Evolutionary conservation across 371 early-diverging fungal genomes (phyloP).

Genomic region (Phascolomyces articulosus): DNA sequence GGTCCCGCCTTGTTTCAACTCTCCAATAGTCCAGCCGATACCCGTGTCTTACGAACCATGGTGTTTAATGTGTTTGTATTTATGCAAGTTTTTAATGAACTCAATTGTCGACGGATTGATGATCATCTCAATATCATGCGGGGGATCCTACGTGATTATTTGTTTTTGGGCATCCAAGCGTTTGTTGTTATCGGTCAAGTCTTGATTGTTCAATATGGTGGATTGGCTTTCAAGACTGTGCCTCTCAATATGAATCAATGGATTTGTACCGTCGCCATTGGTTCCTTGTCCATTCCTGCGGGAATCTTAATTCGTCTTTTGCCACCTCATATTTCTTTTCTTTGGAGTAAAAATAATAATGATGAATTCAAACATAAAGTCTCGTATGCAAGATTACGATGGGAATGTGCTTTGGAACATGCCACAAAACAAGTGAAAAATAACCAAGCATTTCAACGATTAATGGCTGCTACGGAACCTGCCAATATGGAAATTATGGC

Average conservation of each 20-base stretch:
- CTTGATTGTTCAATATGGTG: slow-evolving; percentile 84
- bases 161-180: slow-evolving; percentile 71
- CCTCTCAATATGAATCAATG: slow-evolving; percentile 71
- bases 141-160: slow-evolving; percentile 67
- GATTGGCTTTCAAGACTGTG: slow-evolving; percentile 79
- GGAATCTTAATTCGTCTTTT: slow-evolving; percentile 72
- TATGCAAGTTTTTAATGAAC: slow-evolving; percentile 73
- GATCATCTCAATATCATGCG: slow-evolving; percentile 79
- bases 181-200: slow-evolving; percentile 71
- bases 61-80: slow-evolving; percentile 78
- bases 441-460: background rate
- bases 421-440: slow-evolving; percentile 2
- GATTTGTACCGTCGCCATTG: slow-evolving; percentile 71
- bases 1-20: slow-evolving; percentile 39
- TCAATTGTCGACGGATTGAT: slow-evolving; percentile 75
- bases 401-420: slow-evolving; percentile 36
- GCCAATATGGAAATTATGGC: slow-evolving; percentile 6
- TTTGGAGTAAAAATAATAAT: slow-evolving; percentile 41
- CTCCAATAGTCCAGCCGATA: slow-evolving; percentile 4
- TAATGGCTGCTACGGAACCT: background rate
- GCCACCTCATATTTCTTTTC: slow-evolving; percentile 45
- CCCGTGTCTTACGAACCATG: slow-evolving; percentile 47
- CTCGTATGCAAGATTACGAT: slow-evolving; percentile 35
- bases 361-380: slow-evolving; percentile 47
- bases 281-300: slow-evolving; percentile 76